Base-by-base conservation (phyloP, 139 green algal genomes). In the Micromonas commoda region DNA sequence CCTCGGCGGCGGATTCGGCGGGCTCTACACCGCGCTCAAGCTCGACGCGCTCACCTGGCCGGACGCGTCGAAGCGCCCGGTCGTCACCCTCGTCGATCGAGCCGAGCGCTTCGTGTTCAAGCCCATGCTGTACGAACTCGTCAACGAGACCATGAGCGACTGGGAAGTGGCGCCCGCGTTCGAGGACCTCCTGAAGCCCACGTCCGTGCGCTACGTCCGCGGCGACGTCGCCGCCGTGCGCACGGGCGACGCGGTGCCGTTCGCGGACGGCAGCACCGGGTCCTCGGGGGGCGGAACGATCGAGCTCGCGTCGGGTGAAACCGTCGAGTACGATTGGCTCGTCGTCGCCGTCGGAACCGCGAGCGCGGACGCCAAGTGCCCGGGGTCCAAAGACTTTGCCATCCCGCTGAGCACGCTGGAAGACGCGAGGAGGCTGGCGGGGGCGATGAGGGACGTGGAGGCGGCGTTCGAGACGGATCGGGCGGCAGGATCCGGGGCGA, bases 101-200 rank as follows among this genome's bases (percentile, higher is more conserved):
- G 85, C 64, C 4, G 94, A 98, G 6, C 83, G 87, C 23, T 99
- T 99, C 83, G 85, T 96, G 4, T 99, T 99, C 88, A 99, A 99
- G 87, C 96, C 96, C 31, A 80, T 99, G 87, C 86, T 99, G 72
- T 99, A 99, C 82, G 96, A 99, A 86, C 87, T 99, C 51, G 71
- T 99, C 21, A 92, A 86, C 34, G 90, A 87, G 20, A 83, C 81
- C 13, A 92, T 91, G 9, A 73, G 75, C 19, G 65, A 84, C 31
- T 86, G 85, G 71, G 96, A 99, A 86, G 81, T 99, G 38, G 94
- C 96, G 24, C 96, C 96, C 0, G 33, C 51, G 9, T 97, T 96
- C 80, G 60, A 53, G 2, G 85, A 97, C 68, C 85, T 99, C 64
- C 86, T 99, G 51, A 89, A 86, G 1, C 87, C 90, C 16, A 97